Base-by-base conservation (phyloP, 140 eudicot genomes). In the Anethum foeniculum region DNA sequence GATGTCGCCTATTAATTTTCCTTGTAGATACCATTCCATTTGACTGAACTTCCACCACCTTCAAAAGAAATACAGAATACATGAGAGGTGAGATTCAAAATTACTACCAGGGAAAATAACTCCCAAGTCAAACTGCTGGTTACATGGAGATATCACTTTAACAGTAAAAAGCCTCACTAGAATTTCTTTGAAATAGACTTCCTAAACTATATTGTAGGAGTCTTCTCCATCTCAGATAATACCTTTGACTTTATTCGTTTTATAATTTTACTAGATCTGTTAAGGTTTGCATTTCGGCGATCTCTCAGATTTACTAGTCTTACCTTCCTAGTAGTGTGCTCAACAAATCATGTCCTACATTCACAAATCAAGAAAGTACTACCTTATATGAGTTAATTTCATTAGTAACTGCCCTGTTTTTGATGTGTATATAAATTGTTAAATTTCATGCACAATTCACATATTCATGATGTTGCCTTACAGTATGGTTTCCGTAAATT, bases 31-130 rank as follows among this genome's bases (percentile, higher is more conserved):
- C 91, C 88, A 49, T 86, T 58, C 99, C 99, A 80, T 89, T 79
- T 39, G 97, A 85, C 80, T 82, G 87, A 38, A 92, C 99, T 88
- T 95, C 97, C 77, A 95, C 99, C 54, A 95, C 97, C 99, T 95
- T 80, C 58, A 78, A 74, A 65, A 71, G 44, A 77, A 75, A 81
- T 82, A 49, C 51, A 52, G 79, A 13, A 62, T 44, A 78, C 56
- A 48, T 51, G 51, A 80, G 39, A 82, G 6, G 28, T 62, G 69
- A n/a, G 34, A 25, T 62, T 27, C 16, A 25, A 25, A 10, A 2
- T n/a, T 10, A 25, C 69, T 62, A 10, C 10, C 16, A 9, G 32
- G 15, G 34, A 60, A 60, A 4, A 56, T 56, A 56, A 56, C 30
- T 58, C 69, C 69, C 25, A 62, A 60, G n/a, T 69, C 47, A 68